phyloP scores from a whole-genome alignment of 768 basidiomycete species.

The Hysterangium stoloniferum region DNA sequence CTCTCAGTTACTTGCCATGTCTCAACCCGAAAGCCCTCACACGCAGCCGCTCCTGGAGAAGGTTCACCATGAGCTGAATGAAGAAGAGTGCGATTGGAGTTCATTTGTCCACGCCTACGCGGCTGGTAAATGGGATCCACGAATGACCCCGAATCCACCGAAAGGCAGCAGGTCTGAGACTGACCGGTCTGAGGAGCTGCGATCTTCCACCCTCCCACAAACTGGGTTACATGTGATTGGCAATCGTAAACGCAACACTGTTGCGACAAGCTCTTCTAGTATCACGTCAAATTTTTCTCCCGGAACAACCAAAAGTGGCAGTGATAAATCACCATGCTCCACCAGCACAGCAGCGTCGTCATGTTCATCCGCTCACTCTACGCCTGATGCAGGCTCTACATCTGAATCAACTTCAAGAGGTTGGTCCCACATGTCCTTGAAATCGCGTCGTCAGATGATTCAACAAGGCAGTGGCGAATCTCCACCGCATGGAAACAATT shows the following conservation, averaged over 20 bases:
- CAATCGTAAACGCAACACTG: background rate
- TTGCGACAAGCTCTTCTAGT: conserved; percentile 9
- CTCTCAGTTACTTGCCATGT: background rate
- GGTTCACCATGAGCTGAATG: conserved; percentile 3
- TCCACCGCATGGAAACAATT: too few species aligned
- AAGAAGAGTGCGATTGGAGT: conserved; percentile 47
- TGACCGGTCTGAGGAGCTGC: too few species aligned
- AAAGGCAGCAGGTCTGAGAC: background rate
- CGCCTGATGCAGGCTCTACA: background rate
- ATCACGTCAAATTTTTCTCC: conserved; percentile 1
- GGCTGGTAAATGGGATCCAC: conserved; percentile 73
- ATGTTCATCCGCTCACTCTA: conserved; percentile 4
- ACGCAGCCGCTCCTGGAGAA: conserved; percentile 1
- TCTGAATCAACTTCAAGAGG: background rate
- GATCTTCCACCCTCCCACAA: background rate
- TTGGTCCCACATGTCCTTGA: conserved; percentile 1
- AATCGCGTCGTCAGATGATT: background rate
- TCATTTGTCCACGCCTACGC: conserved; percentile 74
- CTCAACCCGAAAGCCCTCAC: background rate
- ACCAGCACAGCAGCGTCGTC: conserved; percentile 5
- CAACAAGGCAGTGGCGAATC: background rate
- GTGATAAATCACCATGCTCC: conserved; percentile 1
- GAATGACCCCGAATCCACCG: conserved; percentile 48
- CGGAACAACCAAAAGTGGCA: conserved; percentile 5
- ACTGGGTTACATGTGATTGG: background rate